Conservation (phyloP, 805 yeast genomes). For the Metschnikowia santaceciliae region DNA sequence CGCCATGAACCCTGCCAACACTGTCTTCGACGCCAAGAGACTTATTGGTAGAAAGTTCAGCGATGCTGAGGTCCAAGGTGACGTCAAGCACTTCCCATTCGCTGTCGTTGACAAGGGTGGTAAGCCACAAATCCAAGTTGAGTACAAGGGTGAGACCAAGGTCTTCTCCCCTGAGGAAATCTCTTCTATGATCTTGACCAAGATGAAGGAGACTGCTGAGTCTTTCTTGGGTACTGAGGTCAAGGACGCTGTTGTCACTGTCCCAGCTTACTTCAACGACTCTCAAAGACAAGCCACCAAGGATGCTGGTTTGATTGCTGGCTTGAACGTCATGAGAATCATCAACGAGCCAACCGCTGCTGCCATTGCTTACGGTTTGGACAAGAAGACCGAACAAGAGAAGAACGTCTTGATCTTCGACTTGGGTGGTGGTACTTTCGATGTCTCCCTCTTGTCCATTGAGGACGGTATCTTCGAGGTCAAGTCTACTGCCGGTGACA, state of each 20-base stretch:
- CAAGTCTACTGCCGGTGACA: constrained; percentile 80
- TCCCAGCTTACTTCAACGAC: constrained; percentile 90
- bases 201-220: constrained; percentile 56
- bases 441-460: constrained; percentile 44
- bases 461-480: constrained; percentile 49
- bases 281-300: constrained; percentile 94
- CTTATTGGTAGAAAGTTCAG: constrained; percentile 29
- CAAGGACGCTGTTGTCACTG: constrained; percentile 88
- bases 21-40: constrained; percentile 33
- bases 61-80: constrained; percentile 28
- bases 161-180: constrained; percentile 30
- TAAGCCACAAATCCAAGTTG: constrained; percentile 29
- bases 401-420: constrained; percentile 52
- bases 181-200: constrained; percentile 30
- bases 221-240: constrained; percentile 68
- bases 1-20: constrained; percentile 32
- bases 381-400: constrained; percentile 53
- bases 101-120: constrained; percentile 28
- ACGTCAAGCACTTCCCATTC: constrained; percentile 32
- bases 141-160: constrained; percentile 33
- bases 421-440: constrained; percentile 50
- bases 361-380: constrained; percentile 39
- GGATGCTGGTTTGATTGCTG: constrained; percentile 91
- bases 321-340: constrained; percentile 81
- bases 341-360: constrained; percentile 72